phyloP scores from a whole-genome alignment of 2,329 filamentous ascomycete genomes.

The Cladosporium sp. region DNA sequence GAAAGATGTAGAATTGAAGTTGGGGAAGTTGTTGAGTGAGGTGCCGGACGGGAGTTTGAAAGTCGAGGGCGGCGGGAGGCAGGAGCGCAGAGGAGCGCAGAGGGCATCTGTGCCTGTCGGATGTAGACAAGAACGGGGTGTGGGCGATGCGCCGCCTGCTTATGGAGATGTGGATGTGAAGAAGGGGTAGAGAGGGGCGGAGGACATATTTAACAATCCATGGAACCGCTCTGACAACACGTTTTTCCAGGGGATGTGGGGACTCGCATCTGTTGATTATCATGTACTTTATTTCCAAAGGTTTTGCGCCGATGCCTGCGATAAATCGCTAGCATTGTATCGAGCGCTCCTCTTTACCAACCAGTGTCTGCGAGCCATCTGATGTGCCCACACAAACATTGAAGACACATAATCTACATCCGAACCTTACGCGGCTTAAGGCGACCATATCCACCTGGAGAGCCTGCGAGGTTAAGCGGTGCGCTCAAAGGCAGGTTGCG shows the following conservation, averaged over 20 bases:
- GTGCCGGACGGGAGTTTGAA: constrained; percentile 14
- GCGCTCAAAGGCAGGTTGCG: constrained; percentile 50
- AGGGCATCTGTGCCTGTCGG: background rate
- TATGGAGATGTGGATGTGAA: constrained; percentile 14
- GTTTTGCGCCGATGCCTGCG: no score
- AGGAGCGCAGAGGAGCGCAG: background rate
- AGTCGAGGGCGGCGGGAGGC: background rate
- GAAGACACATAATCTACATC: background rate
- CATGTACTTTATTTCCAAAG: no score
- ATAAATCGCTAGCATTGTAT: no score
- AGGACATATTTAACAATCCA: no score
- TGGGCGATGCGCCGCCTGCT: constrained; percentile 12
- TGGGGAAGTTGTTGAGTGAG: constrained; percentile 19
- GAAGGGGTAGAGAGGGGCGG: background rate
- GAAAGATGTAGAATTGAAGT: constrained; percentile 21
- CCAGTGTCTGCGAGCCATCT: no score
- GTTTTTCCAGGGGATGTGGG: no score
- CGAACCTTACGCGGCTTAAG: constrained; percentile 7
- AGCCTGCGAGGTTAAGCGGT: constrained; percentile 10
- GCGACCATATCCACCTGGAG: background rate
- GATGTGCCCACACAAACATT: background rate
- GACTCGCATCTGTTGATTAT: no score
- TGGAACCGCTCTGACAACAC: no score
- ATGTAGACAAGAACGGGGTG: background rate
- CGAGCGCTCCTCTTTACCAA: no score